These are phyloP conservation scores for Scedosporium minutisporum DNA, from an alignment of 2,329 filamentous ascomycete genomes.

Conservation along the genomic window DNA sequence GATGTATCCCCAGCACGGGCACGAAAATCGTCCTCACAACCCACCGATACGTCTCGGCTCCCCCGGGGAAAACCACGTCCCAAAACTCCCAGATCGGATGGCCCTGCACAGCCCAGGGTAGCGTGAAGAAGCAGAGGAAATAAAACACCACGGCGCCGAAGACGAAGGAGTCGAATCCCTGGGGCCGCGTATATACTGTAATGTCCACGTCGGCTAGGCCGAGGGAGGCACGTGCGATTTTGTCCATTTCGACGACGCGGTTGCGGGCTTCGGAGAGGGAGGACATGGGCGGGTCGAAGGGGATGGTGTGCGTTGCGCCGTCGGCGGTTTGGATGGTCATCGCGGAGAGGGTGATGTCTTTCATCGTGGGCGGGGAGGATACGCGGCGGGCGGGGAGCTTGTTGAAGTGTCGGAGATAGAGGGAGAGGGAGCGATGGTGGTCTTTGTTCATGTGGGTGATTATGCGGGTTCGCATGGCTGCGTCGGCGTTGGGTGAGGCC, in stretches of 20 bases:
- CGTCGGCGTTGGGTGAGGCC: constrained; percentile 11
- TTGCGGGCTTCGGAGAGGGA: constrained; percentile 57
- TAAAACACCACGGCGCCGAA: constrained; percentile 29
- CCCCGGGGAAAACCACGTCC: constrained; percentile 43
- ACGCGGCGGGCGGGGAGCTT: constrained; percentile 45
- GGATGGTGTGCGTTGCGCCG: constrained; percentile 40
- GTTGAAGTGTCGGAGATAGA: constrained; percentile 69
- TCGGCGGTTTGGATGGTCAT: constrained; percentile 52
- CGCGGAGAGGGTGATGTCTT: constrained; percentile 52
- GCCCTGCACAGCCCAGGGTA: constrained; percentile 42
- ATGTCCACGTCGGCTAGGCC: constrained; percentile 42
- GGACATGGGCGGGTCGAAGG: constrained; percentile 62
- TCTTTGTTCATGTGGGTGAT: constrained; percentile 81
- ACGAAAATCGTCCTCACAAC: constrained; percentile 49
- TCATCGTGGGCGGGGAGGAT: constrained; percentile 44
- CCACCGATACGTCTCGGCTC: constrained; percentile 47
- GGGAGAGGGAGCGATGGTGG: constrained; percentile 62
- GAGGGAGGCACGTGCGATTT: constrained; percentile 46
- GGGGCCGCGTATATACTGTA: constrained; percentile 29
- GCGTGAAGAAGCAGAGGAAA: constrained; percentile 37
- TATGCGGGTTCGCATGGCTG: constrained; percentile 25
- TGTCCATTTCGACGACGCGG: constrained; percentile 62
- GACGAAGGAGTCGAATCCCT: constrained; percentile 17
- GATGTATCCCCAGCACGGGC: constrained; percentile 55
- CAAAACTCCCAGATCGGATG: constrained; percentile 39